Evolutionary conservation across 2,329 filamentous ascomycete species (phyloP), one percentile per base, ranked within the genome.

Genomic region (Hymenoscyphus occultus): DNA sequence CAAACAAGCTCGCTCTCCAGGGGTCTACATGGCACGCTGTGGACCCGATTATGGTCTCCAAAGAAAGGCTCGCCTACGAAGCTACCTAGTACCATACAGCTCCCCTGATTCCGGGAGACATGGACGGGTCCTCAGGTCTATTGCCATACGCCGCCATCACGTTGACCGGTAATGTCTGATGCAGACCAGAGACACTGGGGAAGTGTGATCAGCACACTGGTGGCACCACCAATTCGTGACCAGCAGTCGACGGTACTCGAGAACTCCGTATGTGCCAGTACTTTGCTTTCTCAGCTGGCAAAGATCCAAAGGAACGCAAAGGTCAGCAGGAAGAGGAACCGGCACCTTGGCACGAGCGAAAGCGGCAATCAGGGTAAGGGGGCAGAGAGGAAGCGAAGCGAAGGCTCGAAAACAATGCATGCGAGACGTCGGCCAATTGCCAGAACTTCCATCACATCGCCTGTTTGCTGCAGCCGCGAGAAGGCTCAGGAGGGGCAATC

Each of bases 361-460:
- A 51, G 45, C 12, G 45, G 19, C 12, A 48, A 51, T 22, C 12
- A 22, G 45, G 45, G 45, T 22, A 22, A 22, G 45, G 45, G 45
- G 45, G 45, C 45, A 51, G n/a, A 22, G 45, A 51, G 45, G 45
- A 51, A 51, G 19, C 45, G 45, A 51, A 51, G 45, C 45, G 45
- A 51, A 51, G 45, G n/a, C 45, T 51, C n/a, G 7, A 12, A 51
- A 51, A 51, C 45, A 51, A 51, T 22, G n/a, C 45, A 51, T 51
- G n/a, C 45, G 45, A 51, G n/a, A 51, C 45, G 7, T 48, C 42
- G n/a, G 16, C 42, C 42, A 28, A 28, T 28, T 28, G 28, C 28
- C 28, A 28, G 28, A 28, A 28, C 28, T 3, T 28, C 28, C 28
- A 28, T 28, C 28, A 28, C 28, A 28, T 28, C 28, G 28, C 19